These are phyloP conservation scores for Microbotryum violaceum DNA, from an alignment of 1,284 basidiomycete genomes.

Conservation along the genomic window DNA sequence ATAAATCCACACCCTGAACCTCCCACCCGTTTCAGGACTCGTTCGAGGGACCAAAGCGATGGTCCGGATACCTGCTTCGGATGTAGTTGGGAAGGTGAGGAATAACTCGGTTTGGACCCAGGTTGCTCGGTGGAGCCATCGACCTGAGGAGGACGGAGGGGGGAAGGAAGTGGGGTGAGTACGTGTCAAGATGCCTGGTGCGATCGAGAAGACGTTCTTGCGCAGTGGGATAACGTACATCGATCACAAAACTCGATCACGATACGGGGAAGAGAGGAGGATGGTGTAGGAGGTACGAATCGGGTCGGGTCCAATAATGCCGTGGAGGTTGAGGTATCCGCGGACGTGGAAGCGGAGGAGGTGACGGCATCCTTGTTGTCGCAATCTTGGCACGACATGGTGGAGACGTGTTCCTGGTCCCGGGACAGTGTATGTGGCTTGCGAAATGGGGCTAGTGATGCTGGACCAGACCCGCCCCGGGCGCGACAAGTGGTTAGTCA, in stretches of 20 bases:
- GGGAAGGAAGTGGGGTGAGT: conserved; percentile 3
- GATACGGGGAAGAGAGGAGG: conserved; percentile 34
- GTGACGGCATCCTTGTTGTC: not conserved
- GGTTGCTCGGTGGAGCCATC: conserved; percentile 67
- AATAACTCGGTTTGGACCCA: conserved; percentile 84
- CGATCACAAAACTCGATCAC: conserved; percentile 80
- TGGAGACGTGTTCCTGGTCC: too few relatives aligned
- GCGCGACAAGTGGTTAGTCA: too few relatives aligned
- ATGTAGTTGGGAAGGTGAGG: conserved; percentile 61
- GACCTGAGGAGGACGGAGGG: conserved; percentile 14
- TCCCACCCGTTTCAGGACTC: conserved; percentile 69
- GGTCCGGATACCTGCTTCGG: conserved; percentile 49
- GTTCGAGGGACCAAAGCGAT: conserved; percentile 68
- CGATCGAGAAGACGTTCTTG: not conserved
- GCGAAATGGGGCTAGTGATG: too few relatives aligned
- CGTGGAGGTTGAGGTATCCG: not conserved
- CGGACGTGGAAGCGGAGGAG: too few relatives aligned
- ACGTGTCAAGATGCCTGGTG: not conserved
- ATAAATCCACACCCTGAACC: conserved; percentile 79
- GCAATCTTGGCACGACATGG: not conserved
- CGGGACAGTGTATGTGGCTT: too few relatives aligned
- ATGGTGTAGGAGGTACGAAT: not conserved
- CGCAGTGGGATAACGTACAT: conserved; percentile 43
- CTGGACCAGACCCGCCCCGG: too few relatives aligned
- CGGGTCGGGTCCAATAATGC: not conserved